A percentile compares a stretch with the other conserved stretches of the same genome.
These are phyloP conservation scores for Silene noctiflora DNA, from an alignment of 179 eudicot species.

Conservation along the genomic window DNA sequence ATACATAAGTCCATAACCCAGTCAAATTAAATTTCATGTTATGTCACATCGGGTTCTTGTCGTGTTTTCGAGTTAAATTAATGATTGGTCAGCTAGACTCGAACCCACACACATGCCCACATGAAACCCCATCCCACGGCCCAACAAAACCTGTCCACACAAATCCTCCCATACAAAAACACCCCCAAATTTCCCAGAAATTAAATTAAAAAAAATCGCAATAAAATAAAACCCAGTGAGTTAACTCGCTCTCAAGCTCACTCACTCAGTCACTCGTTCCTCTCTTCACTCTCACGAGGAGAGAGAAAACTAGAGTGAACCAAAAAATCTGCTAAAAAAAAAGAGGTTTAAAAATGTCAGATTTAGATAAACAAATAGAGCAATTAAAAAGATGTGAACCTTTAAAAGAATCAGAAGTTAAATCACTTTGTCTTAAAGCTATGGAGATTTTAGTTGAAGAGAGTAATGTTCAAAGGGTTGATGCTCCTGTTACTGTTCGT, in stretches of 20 bases:
- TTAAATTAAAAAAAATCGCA: background rate
- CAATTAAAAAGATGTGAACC: slow-evolving; percentile 84
- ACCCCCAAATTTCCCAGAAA: background rate
- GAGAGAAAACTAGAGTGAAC: slow-evolving; percentile 15
- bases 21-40: too few species aligned
- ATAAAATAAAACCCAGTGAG: background rate
- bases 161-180: background rate
- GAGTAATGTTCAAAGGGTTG: slow-evolving; percentile 88
- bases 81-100: background rate
- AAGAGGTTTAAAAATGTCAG: slow-evolving; percentile 50
- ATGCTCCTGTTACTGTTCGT: slow-evolving; percentile 67
- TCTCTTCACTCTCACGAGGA: slow-evolving; percentile 5
- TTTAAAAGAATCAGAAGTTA: slow-evolving; percentile 74
- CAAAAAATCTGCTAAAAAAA: background rate
- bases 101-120: background rate
- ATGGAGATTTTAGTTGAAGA: slow-evolving; percentile 92
- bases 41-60: too few species aligned
- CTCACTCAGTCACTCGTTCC: background rate
- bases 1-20: too few species aligned
- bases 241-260: background rate
- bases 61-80: too few species aligned
- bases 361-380: slow-evolving; percentile 88
- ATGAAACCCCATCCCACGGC: background rate
- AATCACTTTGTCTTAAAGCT: slow-evolving; percentile 84
- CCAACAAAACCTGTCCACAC: background rate